Evolutionary conservation across 108 stramenopile genomes (phyloP).

Genomic region (Nannochloropsis gaditana): DNA sequence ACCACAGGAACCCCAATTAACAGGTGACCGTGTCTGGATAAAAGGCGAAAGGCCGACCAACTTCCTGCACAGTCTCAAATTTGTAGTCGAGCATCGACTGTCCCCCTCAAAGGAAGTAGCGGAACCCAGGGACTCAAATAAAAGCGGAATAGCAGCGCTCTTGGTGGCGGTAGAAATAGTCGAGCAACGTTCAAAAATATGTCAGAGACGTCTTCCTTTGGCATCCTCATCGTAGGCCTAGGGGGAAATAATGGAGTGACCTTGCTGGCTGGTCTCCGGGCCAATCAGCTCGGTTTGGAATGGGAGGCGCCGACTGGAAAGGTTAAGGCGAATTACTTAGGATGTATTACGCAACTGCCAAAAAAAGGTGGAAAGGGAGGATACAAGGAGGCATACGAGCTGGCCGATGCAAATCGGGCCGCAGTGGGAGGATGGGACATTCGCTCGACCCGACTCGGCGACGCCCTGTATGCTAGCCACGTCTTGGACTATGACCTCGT

Average conservation of each 20-base stretch:
- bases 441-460: constrained; percentile 65
- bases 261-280: constrained; percentile 64
- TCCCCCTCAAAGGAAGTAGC: too few species aligned
- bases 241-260: constrained; percentile 73
- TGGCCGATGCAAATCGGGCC: constrained; percentile 63
- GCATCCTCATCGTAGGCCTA: constrained; percentile 67
- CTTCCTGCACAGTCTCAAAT: too few species aligned
- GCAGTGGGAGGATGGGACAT: constrained; percentile 73
- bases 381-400: constrained; percentile 40
- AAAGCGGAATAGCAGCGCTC: not conserved
- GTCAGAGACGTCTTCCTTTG: constrained; percentile 35
- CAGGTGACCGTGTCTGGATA: too few species aligned
- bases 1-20: too few species aligned
- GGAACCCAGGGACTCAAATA: too few species aligned
- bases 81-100: too few species aligned
- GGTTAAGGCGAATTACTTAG: constrained; percentile 61
- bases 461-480: constrained; percentile 65
- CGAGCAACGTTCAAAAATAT: not conserved
- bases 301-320: constrained; percentile 65
- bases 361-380: constrained; percentile 61
- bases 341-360: constrained; percentile 70
- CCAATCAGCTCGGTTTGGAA: constrained; percentile 54
- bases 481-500: constrained; percentile 75
- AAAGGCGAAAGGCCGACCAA: too few species aligned
- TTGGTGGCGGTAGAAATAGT: not conserved